Percentiles rank a stretch among this genome's conserved stretches.
Conservation (phyloP, 495 filamentous ascomycete species). For the Annulohypoxylon stygium region DNA sequence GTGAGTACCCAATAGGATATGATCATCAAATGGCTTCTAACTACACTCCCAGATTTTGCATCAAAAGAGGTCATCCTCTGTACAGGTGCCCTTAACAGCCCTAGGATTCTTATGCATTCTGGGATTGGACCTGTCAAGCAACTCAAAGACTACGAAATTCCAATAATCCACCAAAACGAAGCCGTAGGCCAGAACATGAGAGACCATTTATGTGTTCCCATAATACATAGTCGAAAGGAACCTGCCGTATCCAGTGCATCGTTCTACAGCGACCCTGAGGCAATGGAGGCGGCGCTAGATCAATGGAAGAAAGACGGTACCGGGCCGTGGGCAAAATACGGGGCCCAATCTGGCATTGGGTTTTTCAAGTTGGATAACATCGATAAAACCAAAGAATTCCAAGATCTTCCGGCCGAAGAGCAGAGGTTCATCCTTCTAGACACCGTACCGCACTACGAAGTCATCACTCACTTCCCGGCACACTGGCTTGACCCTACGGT, state of each 20-base stretch:
- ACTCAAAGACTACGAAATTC: slow-evolving; percentile 64
- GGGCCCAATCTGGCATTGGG: slow-evolving; percentile 60
- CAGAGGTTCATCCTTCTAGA: slow-evolving; percentile 56
- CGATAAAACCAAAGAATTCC: slow-evolving; percentile 59
- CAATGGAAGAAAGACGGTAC: slow-evolving; percentile 62
- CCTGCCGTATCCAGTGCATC: slow-evolving; percentile 42
- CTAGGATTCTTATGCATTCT: slow-evolving; percentile 72
- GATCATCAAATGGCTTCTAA: neutral
- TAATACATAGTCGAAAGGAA: slow-evolving; percentile 47
- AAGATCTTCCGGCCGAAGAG: slow-evolving; percentile 55
- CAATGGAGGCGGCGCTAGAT: slow-evolving; percentile 57
- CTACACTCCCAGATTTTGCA: slow-evolving; percentile 54
- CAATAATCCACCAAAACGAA: slow-evolving; percentile 60
- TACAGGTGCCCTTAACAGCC: slow-evolving; percentile 68
- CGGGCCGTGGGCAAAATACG: slow-evolving; percentile 59
- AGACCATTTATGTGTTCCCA: slow-evolving; percentile 60
- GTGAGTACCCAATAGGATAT: neutral
- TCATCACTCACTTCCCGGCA: slow-evolving; percentile 56
- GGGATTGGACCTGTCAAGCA: slow-evolving; percentile 70
- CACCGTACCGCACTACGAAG: slow-evolving; percentile 60
- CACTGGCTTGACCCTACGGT: slow-evolving; percentile 59
- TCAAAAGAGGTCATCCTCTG: slow-evolving; percentile 70
- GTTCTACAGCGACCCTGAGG: slow-evolving; percentile 50
- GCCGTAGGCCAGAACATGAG: slow-evolving; percentile 69
- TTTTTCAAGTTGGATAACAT: slow-evolving; percentile 66